A percentile compares a stretch with the other conserved stretches of the same genome.
Evolutionary conservation across 2,329 filamentous ascomycete species (phyloP).

Genomic region (Colletotrichum tanaceti): DNA sequence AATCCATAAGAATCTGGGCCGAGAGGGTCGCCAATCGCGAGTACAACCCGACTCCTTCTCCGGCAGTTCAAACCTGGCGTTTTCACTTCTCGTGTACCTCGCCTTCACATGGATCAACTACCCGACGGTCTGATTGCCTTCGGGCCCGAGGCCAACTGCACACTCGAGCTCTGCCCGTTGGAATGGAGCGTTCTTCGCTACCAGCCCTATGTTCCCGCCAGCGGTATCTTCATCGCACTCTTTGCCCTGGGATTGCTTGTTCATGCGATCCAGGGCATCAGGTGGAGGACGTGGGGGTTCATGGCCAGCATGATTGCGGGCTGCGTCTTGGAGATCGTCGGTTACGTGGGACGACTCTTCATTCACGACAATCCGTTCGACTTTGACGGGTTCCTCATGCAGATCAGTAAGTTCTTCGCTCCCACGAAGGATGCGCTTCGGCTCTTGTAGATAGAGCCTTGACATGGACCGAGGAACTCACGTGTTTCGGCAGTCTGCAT

Average conservation of each 20-base stretch:
- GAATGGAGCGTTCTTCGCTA: conserved; percentile 56
- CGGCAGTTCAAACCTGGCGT: neutral
- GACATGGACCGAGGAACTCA: conserved; percentile 44
- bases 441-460: neutral
- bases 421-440: neutral
- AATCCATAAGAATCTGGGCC: too few relatives aligned
- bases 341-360: conserved; percentile 70
- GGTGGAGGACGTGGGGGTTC: conserved; percentile 57
- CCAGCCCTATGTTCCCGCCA: conserved; percentile 53
- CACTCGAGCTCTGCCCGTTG: conserved; percentile 58
- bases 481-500: conserved; percentile 45
- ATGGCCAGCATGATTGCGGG: conserved; percentile 64
- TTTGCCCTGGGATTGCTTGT: conserved; percentile 57
- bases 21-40: neutral
- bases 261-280: conserved; percentile 56
- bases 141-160: conserved; percentile 59
- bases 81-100: too few relatives aligned
- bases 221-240: conserved; percentile 51
- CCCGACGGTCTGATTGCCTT: conserved; percentile 47
- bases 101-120: conserved; percentile 7
- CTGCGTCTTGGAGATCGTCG: conserved; percentile 68
- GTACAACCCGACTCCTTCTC: too few relatives aligned
- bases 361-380: conserved; percentile 67
- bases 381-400: conserved; percentile 70
- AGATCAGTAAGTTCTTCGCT: conserved; percentile 58